Evolutionary conservation across 106 monocot species (phyloP).

Genomic region (Dendrobium officinale): DNA sequence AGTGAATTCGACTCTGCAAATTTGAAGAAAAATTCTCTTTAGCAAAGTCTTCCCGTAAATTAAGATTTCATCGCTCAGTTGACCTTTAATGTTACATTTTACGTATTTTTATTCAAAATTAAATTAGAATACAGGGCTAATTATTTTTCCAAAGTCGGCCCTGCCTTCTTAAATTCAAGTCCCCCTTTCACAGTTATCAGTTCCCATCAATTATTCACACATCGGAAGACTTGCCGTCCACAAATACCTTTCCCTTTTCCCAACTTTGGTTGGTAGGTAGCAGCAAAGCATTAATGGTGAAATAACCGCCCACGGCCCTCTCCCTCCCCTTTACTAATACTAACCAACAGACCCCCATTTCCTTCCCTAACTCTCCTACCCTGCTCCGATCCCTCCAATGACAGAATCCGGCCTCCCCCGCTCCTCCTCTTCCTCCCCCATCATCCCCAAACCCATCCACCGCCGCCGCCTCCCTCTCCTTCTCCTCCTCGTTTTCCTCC

Average conservation of each 20-base stretch:
- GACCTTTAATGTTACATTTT: too few relatives aligned
- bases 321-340: neutral
- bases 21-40: too few relatives aligned
- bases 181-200: neutral
- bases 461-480: conserved; percentile 10
- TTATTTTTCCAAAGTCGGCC: too few relatives aligned
- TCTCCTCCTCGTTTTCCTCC: neutral
- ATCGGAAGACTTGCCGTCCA: neutral
- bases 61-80: too few relatives aligned
- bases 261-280: neutral
- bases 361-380: neutral
- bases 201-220: neutral
- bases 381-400: neutral
- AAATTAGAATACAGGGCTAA: too few relatives aligned
- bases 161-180: neutral
- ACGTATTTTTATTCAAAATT: too few relatives aligned
- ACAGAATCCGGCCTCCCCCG: neutral
- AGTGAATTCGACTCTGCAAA: too few relatives aligned
- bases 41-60: too few relatives aligned
- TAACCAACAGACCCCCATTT: neutral
- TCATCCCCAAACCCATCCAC: neutral
- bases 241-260: neutral
- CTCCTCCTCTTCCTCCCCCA: neutral
- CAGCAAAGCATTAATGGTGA: neutral
- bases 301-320: neutral